Evolutionary conservation across 257 asterid genomes (phyloP), one percentile per base, ranked within the genome.

Genomic region (Nicotiana benthamiana): DNA sequence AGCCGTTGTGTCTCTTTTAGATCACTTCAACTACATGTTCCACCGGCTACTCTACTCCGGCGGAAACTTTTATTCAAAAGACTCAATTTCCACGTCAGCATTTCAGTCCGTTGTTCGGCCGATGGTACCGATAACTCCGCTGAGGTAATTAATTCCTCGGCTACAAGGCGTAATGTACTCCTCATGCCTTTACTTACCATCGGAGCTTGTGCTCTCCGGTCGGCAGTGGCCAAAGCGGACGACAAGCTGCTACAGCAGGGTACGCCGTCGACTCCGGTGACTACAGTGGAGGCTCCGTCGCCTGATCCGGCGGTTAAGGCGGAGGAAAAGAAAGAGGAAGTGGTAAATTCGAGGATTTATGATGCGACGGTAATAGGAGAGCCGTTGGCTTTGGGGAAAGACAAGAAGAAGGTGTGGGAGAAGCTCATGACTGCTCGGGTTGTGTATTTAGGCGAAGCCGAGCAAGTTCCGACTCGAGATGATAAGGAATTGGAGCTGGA

Each of bases 391-490:
- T 52, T 91, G 87, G 92, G 92, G 82, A 91, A 89, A 82, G 95
- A 88, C 32, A 88, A 81, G 86, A 83, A 76, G 66, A 94, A 87
- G 80, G 93, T 88, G 15, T 92, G 95, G 98, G 97, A 92, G 84
- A 94, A 92, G 89, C 81, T 94, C 81, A 89, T 91, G 94, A 90
- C 87, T 85, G 94, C 93, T 82, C 86, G 95, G 81, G 68, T 84
- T 15, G 93, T 94, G 77, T 94, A 90, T 81, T 83, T 94, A 80
- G 98, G 97, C 40, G 98, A 93, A 87, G 98, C 96, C 61, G 98
- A 93, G 87, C 97, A 88, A 83, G 97, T 94, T 78, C 98, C 97
- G 2, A 76, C 80, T 54, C 83, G 88, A 11, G 98, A 94, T 62
- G 98, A 94, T 83, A 91, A 88, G 81, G 95, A 87, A 75, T 53